Percentiles rank a stretch among this genome's conserved stretches.
Conservation (phyloP, 208 protist genomes). For the Trypanosoma rangeli region DNA sequence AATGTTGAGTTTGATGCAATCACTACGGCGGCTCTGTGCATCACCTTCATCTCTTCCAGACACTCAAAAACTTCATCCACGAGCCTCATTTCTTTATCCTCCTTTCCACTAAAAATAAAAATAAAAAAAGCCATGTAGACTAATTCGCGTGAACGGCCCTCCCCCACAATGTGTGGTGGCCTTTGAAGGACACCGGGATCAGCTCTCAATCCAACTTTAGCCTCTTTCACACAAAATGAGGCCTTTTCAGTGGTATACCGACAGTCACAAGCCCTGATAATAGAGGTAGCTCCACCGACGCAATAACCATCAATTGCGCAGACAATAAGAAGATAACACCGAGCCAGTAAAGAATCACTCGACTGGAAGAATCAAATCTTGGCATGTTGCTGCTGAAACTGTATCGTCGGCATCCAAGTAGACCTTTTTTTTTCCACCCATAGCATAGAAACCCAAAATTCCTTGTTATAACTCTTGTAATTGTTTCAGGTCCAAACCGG, state of each 20-base stretch:
- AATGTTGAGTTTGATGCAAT: slow-evolving; percentile 70
- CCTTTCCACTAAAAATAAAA: slow-evolving; percentile 41
- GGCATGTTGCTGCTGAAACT: slow-evolving; percentile 48
- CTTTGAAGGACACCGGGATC: slow-evolving; percentile 78
- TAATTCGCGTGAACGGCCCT: slow-evolving; percentile 68
- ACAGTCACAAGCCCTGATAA: slow-evolving; percentile 67
- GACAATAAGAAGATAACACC: slow-evolving; percentile 65
- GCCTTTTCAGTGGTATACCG: slow-evolving; percentile 53
- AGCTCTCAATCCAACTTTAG: slow-evolving; percentile 61
- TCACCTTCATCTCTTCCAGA: slow-evolving; percentile 41
- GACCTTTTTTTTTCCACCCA: slow-evolving; percentile 2
- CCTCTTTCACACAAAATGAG: slow-evolving; percentile 66
- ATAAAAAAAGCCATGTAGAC: slow-evolving; percentile 54
- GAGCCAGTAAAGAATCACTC: slow-evolving; percentile 49
- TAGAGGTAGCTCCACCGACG: slow-evolving; percentile 71
- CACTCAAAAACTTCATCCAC: slow-evolving; percentile 62
- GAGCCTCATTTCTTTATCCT: slow-evolving; percentile 45
- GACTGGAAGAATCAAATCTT: slow-evolving; percentile 51
- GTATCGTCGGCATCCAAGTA: slow-evolving; percentile 48
- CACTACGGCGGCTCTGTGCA: slow-evolving; percentile 32
- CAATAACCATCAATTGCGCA: slow-evolving; percentile 65
- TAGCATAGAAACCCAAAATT: neutral
- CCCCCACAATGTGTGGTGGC: slow-evolving; percentile 59
- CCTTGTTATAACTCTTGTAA: slow-evolving; percentile 20
- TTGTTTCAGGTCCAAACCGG: slow-evolving; percentile 51